phyloP scores from a whole-genome alignment of 352 stramenopile genomes.

The Halophytophthora batemanensis region DNA sequence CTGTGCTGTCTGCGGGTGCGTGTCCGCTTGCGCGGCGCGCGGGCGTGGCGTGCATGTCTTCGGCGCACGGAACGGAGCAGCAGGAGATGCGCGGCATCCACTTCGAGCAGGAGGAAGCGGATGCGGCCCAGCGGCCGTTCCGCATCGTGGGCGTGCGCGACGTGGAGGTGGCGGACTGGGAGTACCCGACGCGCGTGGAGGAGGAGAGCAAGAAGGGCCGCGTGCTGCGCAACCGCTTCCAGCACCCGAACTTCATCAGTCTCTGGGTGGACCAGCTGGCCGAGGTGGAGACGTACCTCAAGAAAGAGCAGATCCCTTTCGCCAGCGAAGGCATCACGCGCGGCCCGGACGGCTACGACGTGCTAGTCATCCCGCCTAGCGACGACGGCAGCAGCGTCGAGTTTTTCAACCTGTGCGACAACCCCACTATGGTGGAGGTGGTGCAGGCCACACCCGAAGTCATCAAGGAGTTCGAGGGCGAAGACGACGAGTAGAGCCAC shows the following conservation, averaged over 20 bases:
- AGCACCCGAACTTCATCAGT: slow-evolving; percentile 81
- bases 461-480: slow-evolving; percentile 71
- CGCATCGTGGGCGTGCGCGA: slow-evolving; percentile 79
- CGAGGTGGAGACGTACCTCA: slow-evolving; percentile 62
- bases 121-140: slow-evolving; percentile 50
- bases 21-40: background rate
- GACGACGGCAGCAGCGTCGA: slow-evolving; percentile 61
- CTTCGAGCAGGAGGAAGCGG: slow-evolving; percentile 64
- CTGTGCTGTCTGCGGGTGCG: too few relatives aligned
- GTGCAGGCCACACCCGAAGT: slow-evolving; percentile 76
- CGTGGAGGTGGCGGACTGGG: slow-evolving; percentile 72
- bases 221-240: slow-evolving; percentile 71
- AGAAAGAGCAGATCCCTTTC: slow-evolving; percentile 61
- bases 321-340: slow-evolving; percentile 51
- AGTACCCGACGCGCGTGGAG: slow-evolving; percentile 71
- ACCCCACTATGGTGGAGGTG: slow-evolving; percentile 75
- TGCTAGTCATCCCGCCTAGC: slow-evolving; percentile 66
- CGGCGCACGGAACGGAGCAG: slow-evolving; percentile 3
- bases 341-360: slow-evolving; percentile 59
- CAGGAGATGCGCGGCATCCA: slow-evolving; percentile 55
- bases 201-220: slow-evolving; percentile 60
- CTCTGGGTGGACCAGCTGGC: slow-evolving; percentile 77
- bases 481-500: slow-evolving; percentile 17
- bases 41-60: slow-evolving; percentile 18
- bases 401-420: slow-evolving; percentile 85